Base-by-base conservation (phyloP, 116 monocot genomes). In the Cymodocea nodosa region DNA sequence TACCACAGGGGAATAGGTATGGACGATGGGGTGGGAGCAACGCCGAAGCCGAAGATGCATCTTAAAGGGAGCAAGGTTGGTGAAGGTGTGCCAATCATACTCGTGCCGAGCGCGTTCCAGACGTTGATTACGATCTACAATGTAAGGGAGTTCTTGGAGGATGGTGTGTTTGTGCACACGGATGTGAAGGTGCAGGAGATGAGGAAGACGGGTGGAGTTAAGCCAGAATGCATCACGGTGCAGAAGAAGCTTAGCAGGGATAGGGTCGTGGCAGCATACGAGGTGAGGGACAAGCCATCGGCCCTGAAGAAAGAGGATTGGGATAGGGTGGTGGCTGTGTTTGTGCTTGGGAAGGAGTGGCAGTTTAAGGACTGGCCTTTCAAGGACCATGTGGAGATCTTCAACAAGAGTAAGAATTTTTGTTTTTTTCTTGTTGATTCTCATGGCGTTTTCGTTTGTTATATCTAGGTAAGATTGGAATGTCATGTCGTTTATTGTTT, bases 281-380 rank as follows among this genome's bases (percentile, higher is more conserved):
- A 99, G 76, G 99, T 99, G 9, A 82, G 99, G 87, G 99, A 92
- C 54, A 99, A 92, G 77, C 81, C 99, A 3, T 75, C 89, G 0
- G 73, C 77, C 4, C 68, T 92, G 25, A 92, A 87, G 74, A 52
- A 74, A 4, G 92, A 99, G 51, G 92, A 99, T 52, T 99, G 99
- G 99, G 99, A 89, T 14, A 59, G 92, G 61, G 99, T 99, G 17
- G 92, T 92, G 6, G 84, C 92, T 0, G 89, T 92, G 17, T 99
- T 99, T 70, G 99, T 99, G 63, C 73, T 99, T 14, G 92, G 99
- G 52, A 99, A 99, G 78, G 99, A 99, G 77, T 99, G 99, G 99
- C 99, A 99, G 78, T 99, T 99, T 76, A 92, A 99, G 56, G 99
- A 99, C 52, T 92, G 99, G 99, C 99, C 99, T 4, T 99, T 87